These are phyloP conservation scores for Rickenella mellea DNA, from an alignment of 768 basidiomycete genomes.

Conservation along the genomic window DNA sequence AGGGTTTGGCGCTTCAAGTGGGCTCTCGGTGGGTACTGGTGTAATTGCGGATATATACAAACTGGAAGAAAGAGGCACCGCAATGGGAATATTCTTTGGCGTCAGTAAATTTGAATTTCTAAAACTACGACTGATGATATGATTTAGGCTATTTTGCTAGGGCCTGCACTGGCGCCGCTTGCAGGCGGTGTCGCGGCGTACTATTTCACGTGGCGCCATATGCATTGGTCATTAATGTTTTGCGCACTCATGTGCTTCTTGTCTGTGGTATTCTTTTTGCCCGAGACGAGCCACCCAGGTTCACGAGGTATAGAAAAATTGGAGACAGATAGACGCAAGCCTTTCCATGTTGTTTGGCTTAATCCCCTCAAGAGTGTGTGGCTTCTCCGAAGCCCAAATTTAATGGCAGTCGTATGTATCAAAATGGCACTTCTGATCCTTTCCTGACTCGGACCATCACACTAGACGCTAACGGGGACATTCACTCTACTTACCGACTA, in stretches of 20 bases:
- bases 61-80: constrained; percentile 50
- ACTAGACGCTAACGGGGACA: constrained; percentile 31
- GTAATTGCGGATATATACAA: constrained; percentile 61
- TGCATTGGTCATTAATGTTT: constrained; percentile 39
- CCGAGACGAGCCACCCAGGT: constrained; percentile 61
- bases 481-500: constrained; percentile 18
- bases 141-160: constrained; percentile 40
- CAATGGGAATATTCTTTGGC: constrained; percentile 50
- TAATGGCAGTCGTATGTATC: constrained; percentile 40
- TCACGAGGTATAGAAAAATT: constrained; percentile 42
- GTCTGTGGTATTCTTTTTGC: constrained; percentile 37
- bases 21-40: constrained; percentile 44
- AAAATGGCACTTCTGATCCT: not conserved
- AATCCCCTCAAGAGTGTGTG: constrained; percentile 49
- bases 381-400: constrained; percentile 50
- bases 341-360: constrained; percentile 29
- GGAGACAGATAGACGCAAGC: constrained; percentile 4
- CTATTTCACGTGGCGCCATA: constrained; percentile 57
- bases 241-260: constrained; percentile 30
- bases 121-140: not conserved
- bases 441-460: constrained; percentile 15
- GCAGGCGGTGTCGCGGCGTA: constrained; percentile 46
- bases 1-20: constrained; percentile 52
- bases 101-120: constrained; percentile 20
- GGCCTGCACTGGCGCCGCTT: constrained; percentile 53